A percentile compares a stretch with the other conserved stretches of the same genome.
Conservation (phyloP, 306 rosid species). For the Quercus aquifolioides region DNA sequence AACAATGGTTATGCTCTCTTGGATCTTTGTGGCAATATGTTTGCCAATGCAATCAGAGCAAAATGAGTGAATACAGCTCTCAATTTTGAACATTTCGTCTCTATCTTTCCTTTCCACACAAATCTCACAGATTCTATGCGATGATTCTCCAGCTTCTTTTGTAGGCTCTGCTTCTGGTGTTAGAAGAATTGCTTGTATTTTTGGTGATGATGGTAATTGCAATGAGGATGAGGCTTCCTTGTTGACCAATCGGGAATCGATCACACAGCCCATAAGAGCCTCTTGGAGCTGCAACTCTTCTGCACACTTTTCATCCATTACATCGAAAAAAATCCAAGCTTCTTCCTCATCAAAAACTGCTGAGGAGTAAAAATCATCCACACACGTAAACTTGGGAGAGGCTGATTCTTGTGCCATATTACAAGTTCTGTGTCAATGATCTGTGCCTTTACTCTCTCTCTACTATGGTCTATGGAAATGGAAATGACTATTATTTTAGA, state of each 20-base stretch:
- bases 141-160: slow-evolving; percentile 7
- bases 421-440: background rate
- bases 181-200: background rate
- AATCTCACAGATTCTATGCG: slow-evolving; percentile 38
- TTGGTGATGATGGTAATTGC: background rate
- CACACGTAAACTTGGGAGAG: background rate
- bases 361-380: slow-evolving; percentile 44
- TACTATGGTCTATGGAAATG: background rate
- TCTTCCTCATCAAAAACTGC: slow-evolving; percentile 18
- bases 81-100: slow-evolving; percentile 32
- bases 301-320: slow-evolving; percentile 36
- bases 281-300: slow-evolving; percentile 52
- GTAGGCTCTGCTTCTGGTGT: background rate
- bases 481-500: too few relatives aligned
- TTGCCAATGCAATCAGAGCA: slow-evolving; percentile 47
- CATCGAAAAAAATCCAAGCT: background rate
- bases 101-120: slow-evolving; percentile 29
- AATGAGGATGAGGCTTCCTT: background rate
- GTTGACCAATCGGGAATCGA: background rate
- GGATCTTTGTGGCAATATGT: slow-evolving; percentile 51
- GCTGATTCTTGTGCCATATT: slow-evolving; percentile 25
- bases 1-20: slow-evolving; percentile 33
- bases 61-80: slow-evolving; percentile 43
- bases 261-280: slow-evolving; percentile 26
- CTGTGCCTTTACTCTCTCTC: background rate